These are phyloP conservation scores for Lineolata rhizophorae DNA, from an alignment of 495 filamentous ascomycete species.

Conservation along the genomic window DNA sequence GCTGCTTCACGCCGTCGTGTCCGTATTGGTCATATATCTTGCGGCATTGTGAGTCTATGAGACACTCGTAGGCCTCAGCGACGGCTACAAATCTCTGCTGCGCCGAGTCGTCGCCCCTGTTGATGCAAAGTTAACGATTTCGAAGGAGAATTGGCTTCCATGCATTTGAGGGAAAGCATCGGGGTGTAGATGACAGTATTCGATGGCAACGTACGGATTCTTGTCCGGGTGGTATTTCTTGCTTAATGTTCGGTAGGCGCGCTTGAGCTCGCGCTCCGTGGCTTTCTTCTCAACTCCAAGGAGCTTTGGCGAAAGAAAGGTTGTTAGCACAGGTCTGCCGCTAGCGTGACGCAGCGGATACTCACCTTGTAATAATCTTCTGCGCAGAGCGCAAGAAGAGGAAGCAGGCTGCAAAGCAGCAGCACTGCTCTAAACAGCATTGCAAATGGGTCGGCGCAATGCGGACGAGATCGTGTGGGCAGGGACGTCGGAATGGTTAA, in stretches of 20 bases:
- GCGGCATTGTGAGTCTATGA: conserved; percentile 59
- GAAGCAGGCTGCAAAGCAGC: too few relatives aligned
- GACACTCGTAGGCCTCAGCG: conserved; percentile 88
- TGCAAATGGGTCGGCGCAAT: too few relatives aligned
- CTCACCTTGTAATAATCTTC: conserved; percentile 82
- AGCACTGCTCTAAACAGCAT: too few relatives aligned
- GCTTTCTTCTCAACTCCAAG: conserved; percentile 65
- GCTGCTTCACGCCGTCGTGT: conserved; percentile 72
- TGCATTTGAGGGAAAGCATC: too few relatives aligned
- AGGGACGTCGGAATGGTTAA: too few relatives aligned
- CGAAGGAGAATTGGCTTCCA: too few relatives aligned
- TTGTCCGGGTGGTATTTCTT: conserved; percentile 98
- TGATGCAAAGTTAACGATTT: conserved; percentile 1
- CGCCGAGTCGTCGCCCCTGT: conserved; percentile 52
- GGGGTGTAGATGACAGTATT: too few relatives aligned
- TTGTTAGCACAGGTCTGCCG: background rate
- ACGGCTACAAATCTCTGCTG: conserved; percentile 88
- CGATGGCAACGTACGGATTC: conserved; percentile 52
- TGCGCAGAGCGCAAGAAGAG: conserved; percentile 29
- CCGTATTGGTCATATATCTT: conserved; percentile 93
- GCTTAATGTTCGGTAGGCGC: conserved; percentile 79
- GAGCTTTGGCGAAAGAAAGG: conserved; percentile 23
- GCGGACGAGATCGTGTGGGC: too few relatives aligned
- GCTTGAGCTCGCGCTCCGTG: conserved; percentile 79
- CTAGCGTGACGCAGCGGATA: background rate